Percentiles rank a stretch among this genome's conserved stretches.
Evolutionary conservation across 2,329 filamentous ascomycete species (phyloP).

Genomic region (Ophiostoma triangulosporum): DNA sequence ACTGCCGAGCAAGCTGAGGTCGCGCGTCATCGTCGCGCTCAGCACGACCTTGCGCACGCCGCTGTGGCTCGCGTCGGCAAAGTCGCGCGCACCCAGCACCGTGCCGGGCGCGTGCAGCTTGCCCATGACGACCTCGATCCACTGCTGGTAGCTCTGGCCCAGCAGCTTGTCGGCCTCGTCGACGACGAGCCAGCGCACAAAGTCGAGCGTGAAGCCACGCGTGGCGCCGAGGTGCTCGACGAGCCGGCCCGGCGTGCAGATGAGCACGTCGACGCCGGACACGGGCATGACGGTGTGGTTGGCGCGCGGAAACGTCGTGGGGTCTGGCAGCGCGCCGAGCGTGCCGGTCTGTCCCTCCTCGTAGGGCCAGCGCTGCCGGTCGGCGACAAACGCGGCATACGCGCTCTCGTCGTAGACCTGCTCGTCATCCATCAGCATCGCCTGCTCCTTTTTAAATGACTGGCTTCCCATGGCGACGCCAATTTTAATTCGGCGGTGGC

Average conservation of each 20-base stretch:
- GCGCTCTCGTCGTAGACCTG: constrained; percentile 50
- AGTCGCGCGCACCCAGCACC: constrained; percentile 37
- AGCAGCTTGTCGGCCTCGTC: constrained; percentile 90
- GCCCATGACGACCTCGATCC: constrained; percentile 62
- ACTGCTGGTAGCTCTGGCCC: constrained; percentile 85
- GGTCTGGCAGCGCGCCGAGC: constrained; percentile 23
- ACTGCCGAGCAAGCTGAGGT: constrained; percentile 65
- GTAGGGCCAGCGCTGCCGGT: constrained; percentile 21
- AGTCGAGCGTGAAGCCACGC: constrained; percentile 62
- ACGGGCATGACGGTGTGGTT: constrained; percentile 50
- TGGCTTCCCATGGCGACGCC: constrained; percentile 75
- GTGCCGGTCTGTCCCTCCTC: constrained; percentile 8
- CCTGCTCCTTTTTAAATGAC: constrained; percentile 52
- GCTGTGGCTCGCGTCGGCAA: constrained; percentile 35
- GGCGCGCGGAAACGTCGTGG: constrained; percentile 19
- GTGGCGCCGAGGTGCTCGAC: constrained; percentile 85
- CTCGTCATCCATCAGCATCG: constrained; percentile 30
- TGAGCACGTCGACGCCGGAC: constrained; percentile 73
- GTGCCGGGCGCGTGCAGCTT: constrained; percentile 28
- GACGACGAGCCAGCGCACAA: constrained; percentile 77
- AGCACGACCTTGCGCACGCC: constrained; percentile 69
- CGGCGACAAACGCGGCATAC: constrained; percentile 24
- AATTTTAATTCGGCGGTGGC: constrained; percentile 46
- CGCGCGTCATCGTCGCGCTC: constrained; percentile 83
- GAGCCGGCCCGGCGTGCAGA: constrained; percentile 82